These are phyloP conservation scores for Gracilariopsis chorda DNA, from an alignment of 23 red algal species.

Conservation along the genomic window DNA sequence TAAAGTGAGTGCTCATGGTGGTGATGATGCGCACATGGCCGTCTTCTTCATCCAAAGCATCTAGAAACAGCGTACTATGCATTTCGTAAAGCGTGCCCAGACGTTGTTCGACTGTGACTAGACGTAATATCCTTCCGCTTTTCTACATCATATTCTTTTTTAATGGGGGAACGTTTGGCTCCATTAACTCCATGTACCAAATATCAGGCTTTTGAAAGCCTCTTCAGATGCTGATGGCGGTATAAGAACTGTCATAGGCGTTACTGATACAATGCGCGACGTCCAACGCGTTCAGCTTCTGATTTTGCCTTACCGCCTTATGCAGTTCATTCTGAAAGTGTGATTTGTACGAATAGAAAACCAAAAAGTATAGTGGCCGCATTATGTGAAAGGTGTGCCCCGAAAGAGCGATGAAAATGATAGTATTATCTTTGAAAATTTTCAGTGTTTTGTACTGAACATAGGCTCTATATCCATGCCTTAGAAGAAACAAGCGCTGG, in stretches of 20 bases:
- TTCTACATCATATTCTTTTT: neutral
- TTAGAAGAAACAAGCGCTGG: neutral
- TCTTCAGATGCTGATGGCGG: neutral
- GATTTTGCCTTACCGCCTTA: neutral
- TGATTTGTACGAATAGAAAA: neutral
- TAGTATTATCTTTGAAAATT: conserved; percentile 1
- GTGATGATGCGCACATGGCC: neutral
- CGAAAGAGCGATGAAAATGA: neutral
- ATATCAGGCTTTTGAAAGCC: neutral
- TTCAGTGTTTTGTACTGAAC: conserved; percentile 18
- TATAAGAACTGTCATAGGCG: neutral
- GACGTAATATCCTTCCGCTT: neutral
- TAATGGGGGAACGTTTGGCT: neutral
- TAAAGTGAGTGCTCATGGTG: neutral
- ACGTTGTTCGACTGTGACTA: neutral
- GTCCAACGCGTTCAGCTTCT: neutral
- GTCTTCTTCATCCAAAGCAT: neutral
- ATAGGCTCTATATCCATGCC: conserved; percentile 20
- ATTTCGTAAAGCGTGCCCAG: neutral
- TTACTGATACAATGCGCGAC: neutral
- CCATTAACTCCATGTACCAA: neutral
- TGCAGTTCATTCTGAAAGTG: neutral
- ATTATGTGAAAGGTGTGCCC: conserved; percentile 29
- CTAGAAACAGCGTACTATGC: neutral
- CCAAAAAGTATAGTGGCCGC: conserved; percentile 12